Evolutionary conservation across 176 grass and related monocot genomes (phyloP).

Genomic region (Carex cristatella): DNA sequence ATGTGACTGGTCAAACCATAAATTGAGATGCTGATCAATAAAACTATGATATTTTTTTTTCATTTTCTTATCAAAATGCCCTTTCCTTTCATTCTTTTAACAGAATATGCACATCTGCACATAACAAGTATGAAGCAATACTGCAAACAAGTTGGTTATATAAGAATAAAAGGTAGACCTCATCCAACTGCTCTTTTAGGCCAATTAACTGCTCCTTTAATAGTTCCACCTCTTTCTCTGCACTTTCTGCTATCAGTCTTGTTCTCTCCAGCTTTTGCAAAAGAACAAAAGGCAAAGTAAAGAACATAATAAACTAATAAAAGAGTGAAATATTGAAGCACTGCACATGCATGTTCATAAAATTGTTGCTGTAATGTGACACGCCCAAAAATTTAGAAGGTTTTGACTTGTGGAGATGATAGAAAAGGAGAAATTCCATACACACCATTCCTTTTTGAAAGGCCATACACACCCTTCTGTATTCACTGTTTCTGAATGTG

Average conservation of each 20-base stretch:
- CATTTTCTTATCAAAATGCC: background rate
- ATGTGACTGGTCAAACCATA: slow-evolving; percentile 18
- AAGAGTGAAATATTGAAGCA: slow-evolving; percentile 16
- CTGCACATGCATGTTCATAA: background rate
- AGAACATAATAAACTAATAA: slow-evolving; percentile 11
- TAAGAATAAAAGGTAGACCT: slow-evolving; percentile 36
- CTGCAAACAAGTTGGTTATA: background rate
- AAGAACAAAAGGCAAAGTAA: slow-evolving; percentile 10
- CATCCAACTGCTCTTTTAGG: slow-evolving; percentile 54
- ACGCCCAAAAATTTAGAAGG: background rate
- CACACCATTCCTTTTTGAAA: background rate
- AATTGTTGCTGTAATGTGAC: background rate
- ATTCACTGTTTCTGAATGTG: background rate
- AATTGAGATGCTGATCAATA: slow-evolving; percentile 26
- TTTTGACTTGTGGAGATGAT: background rate
- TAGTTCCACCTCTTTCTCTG: slow-evolving; percentile 55
- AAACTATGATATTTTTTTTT: background rate
- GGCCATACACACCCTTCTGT: background rate
- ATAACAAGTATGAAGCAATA: background rate
- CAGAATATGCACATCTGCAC: background rate
- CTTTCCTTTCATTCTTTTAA: background rate
- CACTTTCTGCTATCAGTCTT: slow-evolving; percentile 65
- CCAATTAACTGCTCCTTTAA: slow-evolving; percentile 52
- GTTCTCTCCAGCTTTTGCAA: slow-evolving; percentile 57
- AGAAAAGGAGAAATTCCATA: background rate